phyloP scores from a whole-genome alignment of 192 early-diverging fungal genomes.

The Cetraspora pellucida region DNA sequence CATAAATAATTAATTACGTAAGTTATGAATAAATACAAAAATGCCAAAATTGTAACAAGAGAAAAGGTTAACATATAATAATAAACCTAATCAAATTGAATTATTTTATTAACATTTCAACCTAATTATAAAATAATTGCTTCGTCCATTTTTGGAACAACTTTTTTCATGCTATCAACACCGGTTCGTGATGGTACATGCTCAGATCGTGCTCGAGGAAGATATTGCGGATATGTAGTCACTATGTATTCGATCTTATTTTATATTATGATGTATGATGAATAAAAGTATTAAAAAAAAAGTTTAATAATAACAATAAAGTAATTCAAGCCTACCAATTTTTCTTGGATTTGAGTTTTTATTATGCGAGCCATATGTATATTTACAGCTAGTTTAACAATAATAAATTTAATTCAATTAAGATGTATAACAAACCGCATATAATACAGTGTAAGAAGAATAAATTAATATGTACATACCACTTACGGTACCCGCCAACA shows the following conservation, averaged over 20 bases:
- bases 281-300: not conserved
- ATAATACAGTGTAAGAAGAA: not conserved
- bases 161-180: conserved; percentile 14
- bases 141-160: conserved; percentile 22
- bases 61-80: no score
- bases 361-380: not conserved
- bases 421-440: not conserved
- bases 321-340: conserved; percentile 1
- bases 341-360: conserved; percentile 17
- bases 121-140: not conserved
- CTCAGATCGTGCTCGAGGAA: not conserved
- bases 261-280: not conserved
- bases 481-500: not conserved
- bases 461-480: not conserved
- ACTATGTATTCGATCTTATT: conserved; percentile 25
- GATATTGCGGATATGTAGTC: conserved; percentile 17
- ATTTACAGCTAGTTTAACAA: not conserved
- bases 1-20: no score
- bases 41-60: no score
- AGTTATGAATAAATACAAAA: no score
- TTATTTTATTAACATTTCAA: no score
- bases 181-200: not conserved
- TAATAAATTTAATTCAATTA: not conserved
- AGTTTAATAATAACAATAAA: not conserved
- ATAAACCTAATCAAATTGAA: no score